Percentiles rank a stretch among this genome's conserved stretches.
phyloP scores from a whole-genome alignment of 257 asterid species.

The Forsythia viridissima region DNA sequence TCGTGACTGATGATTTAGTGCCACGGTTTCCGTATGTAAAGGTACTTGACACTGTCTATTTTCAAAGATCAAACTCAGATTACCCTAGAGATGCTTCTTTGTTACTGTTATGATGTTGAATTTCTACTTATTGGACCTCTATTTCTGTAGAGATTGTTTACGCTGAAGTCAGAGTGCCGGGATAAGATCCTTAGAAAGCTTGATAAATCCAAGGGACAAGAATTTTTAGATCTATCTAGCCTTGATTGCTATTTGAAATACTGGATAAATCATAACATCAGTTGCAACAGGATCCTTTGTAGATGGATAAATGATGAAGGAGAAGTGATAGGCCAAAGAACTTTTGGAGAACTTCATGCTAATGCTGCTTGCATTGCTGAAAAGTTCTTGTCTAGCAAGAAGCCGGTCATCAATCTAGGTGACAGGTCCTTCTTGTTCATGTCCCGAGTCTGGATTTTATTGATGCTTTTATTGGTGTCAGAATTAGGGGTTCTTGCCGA shows the following conservation, averaged over 20 bases:
- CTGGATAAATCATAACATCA: slow-evolving; percentile 62
- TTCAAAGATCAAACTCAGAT: slow-evolving; percentile 3
- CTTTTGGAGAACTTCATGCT: slow-evolving; percentile 57
- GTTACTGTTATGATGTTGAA: neutral
- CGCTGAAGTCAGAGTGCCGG: slow-evolving; percentile 37
- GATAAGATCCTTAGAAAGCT: slow-evolving; percentile 42
- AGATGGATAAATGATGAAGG: slow-evolving; percentile 81
- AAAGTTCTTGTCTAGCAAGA: slow-evolving; percentile 63
- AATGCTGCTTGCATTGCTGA: slow-evolving; percentile 67
- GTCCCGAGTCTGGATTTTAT: slow-evolving; percentile 84
- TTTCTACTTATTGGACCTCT: slow-evolving; percentile 11
- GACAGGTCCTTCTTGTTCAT: slow-evolving; percentile 73
- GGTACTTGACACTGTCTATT: slow-evolving; percentile 44
- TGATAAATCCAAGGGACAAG: slow-evolving; percentile 46
- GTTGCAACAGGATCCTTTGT: slow-evolving; percentile 55
- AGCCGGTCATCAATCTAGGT: slow-evolving; percentile 63
- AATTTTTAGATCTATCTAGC: slow-evolving; percentile 59
- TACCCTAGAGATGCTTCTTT: neutral
- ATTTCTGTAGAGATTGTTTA: slow-evolving; percentile 60
- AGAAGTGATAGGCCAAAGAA: slow-evolving; percentile 43
- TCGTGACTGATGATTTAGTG: slow-evolving; percentile 49
- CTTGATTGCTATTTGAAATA: slow-evolving; percentile 67
- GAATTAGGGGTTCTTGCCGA: no score
- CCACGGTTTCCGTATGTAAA: slow-evolving; percentile 75
- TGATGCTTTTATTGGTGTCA: slow-evolving; percentile 71